These are phyloP conservation scores for Naganishia kalamii DNA, from an alignment of 768 basidiomycete species.

Conservation along the genomic window DNA sequence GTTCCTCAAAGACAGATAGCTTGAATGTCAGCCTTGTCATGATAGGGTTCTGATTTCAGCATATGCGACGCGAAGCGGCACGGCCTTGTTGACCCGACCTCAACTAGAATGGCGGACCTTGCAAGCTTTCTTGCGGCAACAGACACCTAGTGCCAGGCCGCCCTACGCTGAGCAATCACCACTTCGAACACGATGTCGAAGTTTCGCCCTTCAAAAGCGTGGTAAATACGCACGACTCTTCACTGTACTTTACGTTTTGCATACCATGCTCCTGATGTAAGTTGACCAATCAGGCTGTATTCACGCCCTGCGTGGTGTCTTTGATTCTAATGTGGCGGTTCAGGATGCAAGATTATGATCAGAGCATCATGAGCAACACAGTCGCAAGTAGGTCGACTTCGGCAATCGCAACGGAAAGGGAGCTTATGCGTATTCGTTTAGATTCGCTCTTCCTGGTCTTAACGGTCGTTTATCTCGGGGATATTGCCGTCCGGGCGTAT, in stretches of 20 bases:
- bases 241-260: conserved; percentile 70
- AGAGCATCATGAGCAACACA: conserved; percentile 52
- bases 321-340: no score
- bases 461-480: conserved; percentile 65
- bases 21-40: no score
- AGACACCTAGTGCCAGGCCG: conserved; percentile 80
- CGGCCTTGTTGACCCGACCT: conserved; percentile 73
- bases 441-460: conserved; percentile 71
- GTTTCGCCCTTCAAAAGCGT: conserved; percentile 81
- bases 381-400: conserved; percentile 55
- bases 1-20: no score
- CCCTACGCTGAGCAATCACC: conserved; percentile 50
- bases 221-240: conserved; percentile 84
- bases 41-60: conserved; percentile 89
- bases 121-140: conserved; percentile 76
- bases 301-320: no score
- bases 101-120: conserved; percentile 94
- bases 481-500: conserved; percentile 67
- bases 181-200: conserved; percentile 79
- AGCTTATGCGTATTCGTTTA: conserved; percentile 37
- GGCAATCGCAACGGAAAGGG: conserved; percentile 5
- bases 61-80: conserved; percentile 78
- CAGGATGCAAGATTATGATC: conserved; percentile 74
- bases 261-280: conserved; percentile 73
- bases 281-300: not conserved